phyloP scores from a whole-genome alignment of 345 rosid genomes.

The Erodium maritimum region DNA sequence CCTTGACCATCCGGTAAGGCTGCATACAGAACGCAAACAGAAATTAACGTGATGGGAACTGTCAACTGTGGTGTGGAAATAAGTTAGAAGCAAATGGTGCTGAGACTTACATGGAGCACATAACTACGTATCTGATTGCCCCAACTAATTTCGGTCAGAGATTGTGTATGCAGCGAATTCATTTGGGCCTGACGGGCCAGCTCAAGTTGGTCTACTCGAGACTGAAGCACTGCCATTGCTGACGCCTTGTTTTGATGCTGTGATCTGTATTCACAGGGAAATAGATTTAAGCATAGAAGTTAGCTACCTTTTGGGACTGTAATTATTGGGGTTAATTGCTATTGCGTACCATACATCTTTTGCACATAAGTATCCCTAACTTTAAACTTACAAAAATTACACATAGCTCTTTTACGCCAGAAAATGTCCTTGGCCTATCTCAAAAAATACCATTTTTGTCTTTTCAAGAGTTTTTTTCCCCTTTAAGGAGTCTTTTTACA shows the following conservation, averaged over 20 bases:
- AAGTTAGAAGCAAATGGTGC: background rate
- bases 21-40: conserved; percentile 24
- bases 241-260: conserved; percentile 90
- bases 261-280: conserved; percentile 40
- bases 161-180: conserved; percentile 88
- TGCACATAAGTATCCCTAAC: too few relatives aligned
- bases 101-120: conserved; percentile 65
- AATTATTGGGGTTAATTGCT: too few relatives aligned
- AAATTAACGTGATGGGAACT: conserved; percentile 1
- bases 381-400: too few relatives aligned
- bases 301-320: conserved; percentile 2
- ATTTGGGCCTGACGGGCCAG: conserved; percentile 79
- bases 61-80: background rate
- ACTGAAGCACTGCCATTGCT: conserved; percentile 92
- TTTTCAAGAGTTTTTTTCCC: too few relatives aligned
- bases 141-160: conserved; percentile 84
- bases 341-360: too few relatives aligned
- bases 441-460: too few relatives aligned
- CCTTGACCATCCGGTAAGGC: conserved; percentile 95
- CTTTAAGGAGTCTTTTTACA: too few relatives aligned
- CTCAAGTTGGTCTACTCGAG: conserved; percentile 85
- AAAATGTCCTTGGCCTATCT: too few relatives aligned
- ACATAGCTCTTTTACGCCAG: too few relatives aligned
- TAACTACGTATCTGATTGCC: conserved; percentile 88
- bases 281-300: too few relatives aligned